A percentile compares a stretch with the other conserved stretches of the same genome.
Conservation (phyloP, 208 protist species). For the Trypanosoma theileri region DNA sequence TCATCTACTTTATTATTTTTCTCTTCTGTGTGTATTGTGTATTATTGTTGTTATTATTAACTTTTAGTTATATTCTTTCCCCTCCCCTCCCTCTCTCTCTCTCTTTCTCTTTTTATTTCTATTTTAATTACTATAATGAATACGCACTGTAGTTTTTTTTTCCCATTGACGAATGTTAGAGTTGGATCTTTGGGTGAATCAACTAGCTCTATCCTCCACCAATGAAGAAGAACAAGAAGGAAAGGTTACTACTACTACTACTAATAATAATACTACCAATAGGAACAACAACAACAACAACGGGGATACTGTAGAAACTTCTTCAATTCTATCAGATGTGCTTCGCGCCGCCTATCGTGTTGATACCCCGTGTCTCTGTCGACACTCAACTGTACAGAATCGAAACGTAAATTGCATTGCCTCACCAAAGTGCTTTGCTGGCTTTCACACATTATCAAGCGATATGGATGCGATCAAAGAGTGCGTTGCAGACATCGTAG, state of each 20-base stretch:
- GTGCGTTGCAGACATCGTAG: constrained; percentile 36
- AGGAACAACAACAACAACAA: background rate
- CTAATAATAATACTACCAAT: too few species aligned
- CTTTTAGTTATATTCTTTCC: background rate
- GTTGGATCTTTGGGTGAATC: constrained; percentile 40
- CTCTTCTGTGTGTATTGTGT: too few species aligned
- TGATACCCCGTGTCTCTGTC: constrained; percentile 36
- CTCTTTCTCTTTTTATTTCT: background rate
- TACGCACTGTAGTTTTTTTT: background rate
- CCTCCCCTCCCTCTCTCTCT: background rate
- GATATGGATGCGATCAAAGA: constrained; percentile 35
- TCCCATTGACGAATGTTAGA: background rate
- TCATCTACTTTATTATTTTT: background rate
- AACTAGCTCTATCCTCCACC: constrained; percentile 30
- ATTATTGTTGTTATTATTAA: constrained; percentile 2
- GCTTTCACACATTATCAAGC: constrained; percentile 38
- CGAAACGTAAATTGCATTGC: constrained; percentile 42
- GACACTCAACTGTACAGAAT: constrained; percentile 19
- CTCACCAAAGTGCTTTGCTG: constrained; percentile 55
- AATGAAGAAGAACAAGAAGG: background rate
- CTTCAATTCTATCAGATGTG: constrained; percentile 1
- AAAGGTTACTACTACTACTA: too few species aligned
- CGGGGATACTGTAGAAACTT: background rate
- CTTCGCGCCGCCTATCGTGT: constrained; percentile 50
- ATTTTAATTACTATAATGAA: background rate